phyloP scores from a whole-genome alignment of 202 grass and related monocot species.

The Elaeis oleifera region DNA sequence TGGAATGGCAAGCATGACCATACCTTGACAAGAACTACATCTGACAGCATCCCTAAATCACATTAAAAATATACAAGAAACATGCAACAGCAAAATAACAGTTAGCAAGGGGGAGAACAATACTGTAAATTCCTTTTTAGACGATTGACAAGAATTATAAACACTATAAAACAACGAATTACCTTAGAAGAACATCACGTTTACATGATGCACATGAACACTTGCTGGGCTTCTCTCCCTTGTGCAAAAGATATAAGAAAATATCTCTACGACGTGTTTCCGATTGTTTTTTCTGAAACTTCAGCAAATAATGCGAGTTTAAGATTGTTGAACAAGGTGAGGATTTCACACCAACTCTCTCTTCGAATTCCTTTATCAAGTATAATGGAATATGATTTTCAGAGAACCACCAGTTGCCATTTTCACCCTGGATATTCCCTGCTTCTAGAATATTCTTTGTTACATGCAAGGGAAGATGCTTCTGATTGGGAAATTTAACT shows the following conservation, averaged over 20 bases:
- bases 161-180: slow-evolving; percentile 23
- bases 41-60: slow-evolving; percentile 53
- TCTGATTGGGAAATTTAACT: slow-evolving; percentile 78
- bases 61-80: slow-evolving; percentile 30
- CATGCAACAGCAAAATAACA: slow-evolving; percentile 27
- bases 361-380: slow-evolving; percentile 76
- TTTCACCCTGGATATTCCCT: slow-evolving; percentile 45
- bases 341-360: slow-evolving; percentile 31
- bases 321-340: slow-evolving; percentile 26
- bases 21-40: slow-evolving; percentile 91
- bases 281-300: slow-evolving; percentile 37
- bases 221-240: slow-evolving; percentile 37
- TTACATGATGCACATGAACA: slow-evolving; percentile 77
- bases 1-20: slow-evolving; percentile 10
- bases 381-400: slow-evolving; percentile 85
- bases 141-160: slow-evolving; percentile 12
- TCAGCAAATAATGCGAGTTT: slow-evolving; percentile 28
- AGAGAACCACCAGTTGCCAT: slow-evolving; percentile 77
- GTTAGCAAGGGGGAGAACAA: slow-evolving; percentile 12
- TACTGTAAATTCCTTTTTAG: too few species aligned
- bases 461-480: slow-evolving; percentile 72
- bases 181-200: slow-evolving; percentile 70
- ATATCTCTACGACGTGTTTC: slow-evolving; percentile 37
- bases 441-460: slow-evolving; percentile 90
- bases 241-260: slow-evolving; percentile 77